Evolutionary conservation across 768 basidiomycete genomes (phyloP).

Genomic region (Lactifluus volemus): DNA sequence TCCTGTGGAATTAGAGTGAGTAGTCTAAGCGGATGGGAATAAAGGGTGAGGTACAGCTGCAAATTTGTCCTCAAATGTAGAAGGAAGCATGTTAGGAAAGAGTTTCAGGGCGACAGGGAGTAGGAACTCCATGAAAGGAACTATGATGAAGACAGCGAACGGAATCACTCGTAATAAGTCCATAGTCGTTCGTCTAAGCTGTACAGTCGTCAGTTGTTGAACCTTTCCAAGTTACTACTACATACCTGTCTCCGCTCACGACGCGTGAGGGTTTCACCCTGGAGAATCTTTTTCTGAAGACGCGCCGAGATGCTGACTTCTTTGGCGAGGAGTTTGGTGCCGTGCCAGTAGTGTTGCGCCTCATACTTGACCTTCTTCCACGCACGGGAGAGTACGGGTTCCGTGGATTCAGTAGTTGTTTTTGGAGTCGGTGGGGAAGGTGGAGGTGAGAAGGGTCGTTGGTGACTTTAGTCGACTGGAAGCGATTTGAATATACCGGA

Average conservation of each 20-base stretch:
- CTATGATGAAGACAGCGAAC: conserved; percentile 88
- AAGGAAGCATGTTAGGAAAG: conserved; percentile 98
- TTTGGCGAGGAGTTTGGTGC: conserved; percentile 85
- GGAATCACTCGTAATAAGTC: conserved; percentile 91
- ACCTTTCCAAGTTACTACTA: not conserved
- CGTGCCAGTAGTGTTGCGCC: conserved; percentile 94
- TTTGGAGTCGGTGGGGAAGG: conserved; percentile 17
- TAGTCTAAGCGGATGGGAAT: not conserved
- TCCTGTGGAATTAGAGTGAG: conserved; percentile 43
- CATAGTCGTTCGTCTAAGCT: conserved; percentile 90
- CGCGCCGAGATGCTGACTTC: conserved; percentile 87
- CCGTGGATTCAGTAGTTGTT: conserved; percentile 32
- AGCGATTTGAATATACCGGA: not conserved
- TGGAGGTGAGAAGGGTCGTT: conserved; percentile 31
- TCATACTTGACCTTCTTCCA: conserved; percentile 97
- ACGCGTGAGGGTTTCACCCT: conserved; percentile 85
- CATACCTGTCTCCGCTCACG: conserved; percentile 87
- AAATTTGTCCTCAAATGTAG: conserved; percentile 96
- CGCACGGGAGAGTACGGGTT: conserved; percentile 46
- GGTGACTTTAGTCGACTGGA: conserved; percentile 30
- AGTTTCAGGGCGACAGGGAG: conserved; percentile 93
- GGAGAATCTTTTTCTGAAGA: conserved; percentile 86
- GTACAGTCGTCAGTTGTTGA: not conserved
- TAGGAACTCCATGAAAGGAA: conserved; percentile 97
- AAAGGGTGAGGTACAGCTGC: conserved; percentile 55